Evolutionary conservation across 441 rosid genomes (phyloP).

Genomic region (Populus trichocarpa): DNA sequence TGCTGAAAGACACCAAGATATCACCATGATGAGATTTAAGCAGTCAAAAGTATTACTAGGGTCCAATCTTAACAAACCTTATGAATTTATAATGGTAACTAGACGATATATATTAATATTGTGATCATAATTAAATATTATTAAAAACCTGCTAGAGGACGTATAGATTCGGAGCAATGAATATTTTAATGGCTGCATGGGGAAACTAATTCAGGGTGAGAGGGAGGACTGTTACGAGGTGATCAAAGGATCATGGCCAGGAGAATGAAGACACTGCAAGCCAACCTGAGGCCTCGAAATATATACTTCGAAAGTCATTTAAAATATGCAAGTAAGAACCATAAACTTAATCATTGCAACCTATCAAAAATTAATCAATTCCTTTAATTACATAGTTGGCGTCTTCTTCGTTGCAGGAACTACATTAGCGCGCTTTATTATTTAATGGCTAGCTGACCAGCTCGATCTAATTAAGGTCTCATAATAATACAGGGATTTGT

Average conservation of each 20-base stretch:
- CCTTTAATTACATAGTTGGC: background rate
- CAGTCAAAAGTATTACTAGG: background rate
- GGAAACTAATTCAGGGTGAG: conserved; percentile 30
- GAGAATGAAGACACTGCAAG: conserved; percentile 29
- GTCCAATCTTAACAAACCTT: background rate
- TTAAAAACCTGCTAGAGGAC: background rate
- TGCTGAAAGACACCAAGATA: background rate
- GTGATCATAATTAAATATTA: background rate
- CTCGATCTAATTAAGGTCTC: too few relatives aligned
- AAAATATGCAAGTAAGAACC: conserved; percentile 46
- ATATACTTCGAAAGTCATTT: conserved; percentile 35
- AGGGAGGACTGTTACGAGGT: conserved; percentile 58
- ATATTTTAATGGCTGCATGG: background rate
- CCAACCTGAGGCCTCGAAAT: conserved; percentile 30
- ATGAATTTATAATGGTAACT: background rate
- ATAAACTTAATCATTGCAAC: background rate
- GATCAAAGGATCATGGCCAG: conserved; percentile 53
- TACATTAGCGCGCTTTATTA: conserved; percentile 8
- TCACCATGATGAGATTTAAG: background rate
- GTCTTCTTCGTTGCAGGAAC: conserved; percentile 26
- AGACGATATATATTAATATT: background rate
- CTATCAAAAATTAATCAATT: background rate
- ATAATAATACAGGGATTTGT: too few relatives aligned
- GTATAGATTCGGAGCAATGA: background rate
- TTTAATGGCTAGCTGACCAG: too few relatives aligned